Conservation (phyloP, 495 filamentous ascomycete genomes). For the Pseudoneurospora amorphoporcata region DNA sequence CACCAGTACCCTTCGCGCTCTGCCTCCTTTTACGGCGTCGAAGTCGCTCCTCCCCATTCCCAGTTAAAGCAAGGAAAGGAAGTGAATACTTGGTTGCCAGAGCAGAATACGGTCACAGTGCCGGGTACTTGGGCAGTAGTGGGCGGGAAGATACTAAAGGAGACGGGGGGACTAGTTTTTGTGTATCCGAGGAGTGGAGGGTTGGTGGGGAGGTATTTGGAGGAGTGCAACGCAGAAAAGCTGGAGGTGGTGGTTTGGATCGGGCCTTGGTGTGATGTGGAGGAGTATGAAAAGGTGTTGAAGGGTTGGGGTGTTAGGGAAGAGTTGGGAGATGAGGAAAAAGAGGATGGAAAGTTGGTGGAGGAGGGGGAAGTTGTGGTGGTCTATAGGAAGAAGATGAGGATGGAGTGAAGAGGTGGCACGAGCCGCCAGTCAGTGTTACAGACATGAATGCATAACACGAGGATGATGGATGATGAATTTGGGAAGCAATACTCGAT, state of each 20-base stretch:
- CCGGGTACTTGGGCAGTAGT: slow-evolving; percentile 15
- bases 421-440: neutral
- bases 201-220: slow-evolving; percentile 12
- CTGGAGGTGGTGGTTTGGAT: slow-evolving; percentile 17
- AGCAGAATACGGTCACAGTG: slow-evolving; percentile 3
- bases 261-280: slow-evolving; percentile 14
- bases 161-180: slow-evolving; percentile 11
- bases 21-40: slow-evolving; percentile 9
- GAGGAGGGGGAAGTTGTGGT: slow-evolving; percentile 10
- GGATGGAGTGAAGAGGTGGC: neutral
- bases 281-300: slow-evolving; percentile 6
- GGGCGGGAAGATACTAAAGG: neutral
- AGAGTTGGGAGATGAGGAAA: neutral
- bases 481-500: neutral
- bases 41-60: neutral
- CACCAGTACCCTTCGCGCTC: slow-evolving; percentile 4
- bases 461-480: neutral
- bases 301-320: slow-evolving; percentile 6
- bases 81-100: slow-evolving; percentile 14
- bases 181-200: slow-evolving; percentile 12
- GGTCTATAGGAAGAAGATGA: slow-evolving; percentile 7
- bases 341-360: neutral
- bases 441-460: neutral
- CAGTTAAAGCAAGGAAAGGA: neutral
- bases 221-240: neutral